These are phyloP conservation scores for Benincasa hispida DNA, from an alignment of 306 rosid genomes.

Conservation along the genomic window DNA sequence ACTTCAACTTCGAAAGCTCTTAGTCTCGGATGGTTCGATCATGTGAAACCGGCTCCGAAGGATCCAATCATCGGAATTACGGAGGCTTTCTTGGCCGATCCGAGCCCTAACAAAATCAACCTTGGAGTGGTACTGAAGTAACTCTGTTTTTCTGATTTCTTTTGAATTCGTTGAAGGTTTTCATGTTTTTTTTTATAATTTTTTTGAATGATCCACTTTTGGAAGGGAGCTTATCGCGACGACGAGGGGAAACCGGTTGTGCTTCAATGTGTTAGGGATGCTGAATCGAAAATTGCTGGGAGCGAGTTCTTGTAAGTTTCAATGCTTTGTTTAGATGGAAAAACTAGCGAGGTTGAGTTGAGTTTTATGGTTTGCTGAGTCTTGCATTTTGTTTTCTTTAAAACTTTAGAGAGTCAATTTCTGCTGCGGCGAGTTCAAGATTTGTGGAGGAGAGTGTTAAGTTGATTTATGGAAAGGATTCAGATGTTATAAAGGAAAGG, in stretches of 20 bases:
- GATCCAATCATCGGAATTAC: constrained; percentile 26
- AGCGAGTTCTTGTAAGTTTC: constrained; percentile 22
- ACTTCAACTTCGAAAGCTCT: constrained; percentile 4
- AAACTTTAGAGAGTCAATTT: constrained; percentile 16
- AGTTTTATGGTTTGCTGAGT: background rate
- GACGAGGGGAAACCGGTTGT: constrained; percentile 25
- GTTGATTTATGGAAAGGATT: constrained; percentile 23
- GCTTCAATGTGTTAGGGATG: constrained; percentile 31
- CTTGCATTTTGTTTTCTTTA: background rate
- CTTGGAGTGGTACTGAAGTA: constrained; percentile 22
- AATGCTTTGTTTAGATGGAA: background rate
- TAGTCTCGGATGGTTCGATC: constrained; percentile 19
- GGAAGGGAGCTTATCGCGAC: constrained; percentile 31
- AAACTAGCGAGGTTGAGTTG: background rate
- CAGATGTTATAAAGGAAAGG: constrained; percentile 9
- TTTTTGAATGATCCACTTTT: background rate
- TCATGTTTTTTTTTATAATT: background rate
- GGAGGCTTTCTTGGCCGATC: constrained; percentile 25
- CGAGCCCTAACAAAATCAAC: constrained; percentile 25
- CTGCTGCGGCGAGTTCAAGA: constrained; percentile 10
- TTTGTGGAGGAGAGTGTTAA: constrained; percentile 26
- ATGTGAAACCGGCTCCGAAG: constrained; percentile 16
- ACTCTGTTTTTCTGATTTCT: background rate
- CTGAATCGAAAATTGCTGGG: constrained; percentile 23
- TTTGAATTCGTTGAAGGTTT: background rate